These are phyloP conservation scores for Clavariopsis aquatica DNA, from an alignment of 495 filamentous ascomycete genomes.

Conservation along the genomic window DNA sequence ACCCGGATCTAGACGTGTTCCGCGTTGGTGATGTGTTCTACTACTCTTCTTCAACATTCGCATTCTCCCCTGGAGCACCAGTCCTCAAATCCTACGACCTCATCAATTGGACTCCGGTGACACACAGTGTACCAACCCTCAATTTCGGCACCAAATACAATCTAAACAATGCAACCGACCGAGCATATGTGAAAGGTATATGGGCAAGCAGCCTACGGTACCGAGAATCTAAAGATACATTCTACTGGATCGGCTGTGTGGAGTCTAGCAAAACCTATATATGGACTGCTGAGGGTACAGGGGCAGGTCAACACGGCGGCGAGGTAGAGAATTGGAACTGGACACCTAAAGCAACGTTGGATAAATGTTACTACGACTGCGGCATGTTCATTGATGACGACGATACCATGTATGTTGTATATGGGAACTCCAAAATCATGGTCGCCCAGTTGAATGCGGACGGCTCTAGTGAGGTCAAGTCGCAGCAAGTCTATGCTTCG, in stretches of 20 bases:
- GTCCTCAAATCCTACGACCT: slow-evolving; percentile 59
- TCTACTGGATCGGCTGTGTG: slow-evolving; percentile 62
- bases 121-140: slow-evolving; percentile 56
- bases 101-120: slow-evolving; percentile 57
- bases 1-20: slow-evolving; percentile 52
- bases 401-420: slow-evolving; percentile 58
- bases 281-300: slow-evolving; percentile 45
- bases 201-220: slow-evolving; percentile 59
- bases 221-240: slow-evolving; percentile 49
- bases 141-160: slow-evolving; percentile 53
- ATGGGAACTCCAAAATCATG: slow-evolving; percentile 53
- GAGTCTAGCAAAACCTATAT: slow-evolving; percentile 53
- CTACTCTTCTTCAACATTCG: slow-evolving; percentile 59
- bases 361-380: slow-evolving; percentile 60
- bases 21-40: slow-evolving; percentile 53
- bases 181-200: slow-evolving; percentile 56
- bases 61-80: slow-evolving; percentile 62
- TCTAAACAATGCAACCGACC: slow-evolving; percentile 45
- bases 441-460: slow-evolving; percentile 56
- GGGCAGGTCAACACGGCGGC: slow-evolving; percentile 15
- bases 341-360: slow-evolving; percentile 41
- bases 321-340: slow-evolving; percentile 49
- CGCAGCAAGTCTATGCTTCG: slow-evolving; percentile 49
- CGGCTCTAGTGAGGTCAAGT: slow-evolving; percentile 49
- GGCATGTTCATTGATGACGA: slow-evolving; percentile 59